Evolutionary conservation across 768 basidiomycete species (phyloP).

Genomic region (Pulveroboletus frians): DNA sequence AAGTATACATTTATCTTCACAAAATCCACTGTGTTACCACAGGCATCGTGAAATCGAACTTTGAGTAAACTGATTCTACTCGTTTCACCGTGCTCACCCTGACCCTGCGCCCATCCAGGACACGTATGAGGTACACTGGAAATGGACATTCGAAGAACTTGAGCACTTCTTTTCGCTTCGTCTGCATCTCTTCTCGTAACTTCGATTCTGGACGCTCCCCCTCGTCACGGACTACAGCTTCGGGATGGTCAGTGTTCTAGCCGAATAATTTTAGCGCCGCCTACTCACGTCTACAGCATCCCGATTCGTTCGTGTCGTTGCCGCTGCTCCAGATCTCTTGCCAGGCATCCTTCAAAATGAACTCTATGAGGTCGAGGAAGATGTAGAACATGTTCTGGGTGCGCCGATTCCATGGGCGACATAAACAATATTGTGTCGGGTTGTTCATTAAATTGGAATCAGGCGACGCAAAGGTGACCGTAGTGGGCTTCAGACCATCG

Average conservation of each 20-base stretch:
- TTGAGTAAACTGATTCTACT: constrained; percentile 8
- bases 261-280: neutral
- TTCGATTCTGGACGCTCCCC: constrained; percentile 1
- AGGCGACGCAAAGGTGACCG: constrained; percentile 5
- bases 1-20: neutral
- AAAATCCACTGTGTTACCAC: constrained; percentile 15
- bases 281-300: constrained; percentile 2
- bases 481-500: constrained; percentile 6
- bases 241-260: neutral
- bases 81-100: constrained; percentile 15
- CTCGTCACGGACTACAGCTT: constrained; percentile 1
- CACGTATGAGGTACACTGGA: constrained; percentile 16
- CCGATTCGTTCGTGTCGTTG: neutral
- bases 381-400: constrained; percentile 14
- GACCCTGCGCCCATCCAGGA: constrained; percentile 8
- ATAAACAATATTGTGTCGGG: constrained; percentile 16
- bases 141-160: constrained; percentile 14
- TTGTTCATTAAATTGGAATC: neutral
- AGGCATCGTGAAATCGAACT: constrained; percentile 16
- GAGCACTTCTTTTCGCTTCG: constrained; percentile 16
- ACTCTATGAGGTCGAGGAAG: constrained; percentile 15
- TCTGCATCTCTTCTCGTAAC: constrained; percentile 9
- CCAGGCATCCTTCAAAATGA: constrained; percentile 2
- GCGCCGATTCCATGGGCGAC: constrained; percentile 19
- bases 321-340: neutral